Evolutionary conservation across 1,139 yeast species (phyloP).

Genomic region (Hyphopichia buzzinii): DNA sequence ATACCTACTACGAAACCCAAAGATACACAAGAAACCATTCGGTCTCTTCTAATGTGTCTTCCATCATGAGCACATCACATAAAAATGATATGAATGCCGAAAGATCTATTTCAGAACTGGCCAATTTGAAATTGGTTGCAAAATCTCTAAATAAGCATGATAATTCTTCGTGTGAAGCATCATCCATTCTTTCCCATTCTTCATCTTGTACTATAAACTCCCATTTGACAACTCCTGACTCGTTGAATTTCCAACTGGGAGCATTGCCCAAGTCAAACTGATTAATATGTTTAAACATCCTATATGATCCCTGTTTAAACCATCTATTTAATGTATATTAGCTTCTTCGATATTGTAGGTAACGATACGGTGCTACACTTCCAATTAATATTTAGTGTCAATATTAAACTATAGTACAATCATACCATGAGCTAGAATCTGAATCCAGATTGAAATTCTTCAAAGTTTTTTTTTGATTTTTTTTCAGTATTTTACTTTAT

Average conservation of each 20-base stretch:
- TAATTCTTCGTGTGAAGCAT: not conserved
- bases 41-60: slow-evolving; percentile 18
- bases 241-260: slow-evolving; percentile 4
- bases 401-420: not conserved
- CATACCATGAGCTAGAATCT: no score
- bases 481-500: not conserved
- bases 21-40: slow-evolving; percentile 12
- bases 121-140: not conserved
- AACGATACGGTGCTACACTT: no score
- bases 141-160: not conserved
- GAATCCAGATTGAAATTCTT: no score
- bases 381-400: not conserved
- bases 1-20: not conserved
- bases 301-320: no score
- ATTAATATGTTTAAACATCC: no score
- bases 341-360: no score
- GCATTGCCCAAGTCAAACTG: slow-evolving; percentile 6
- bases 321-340: no score
- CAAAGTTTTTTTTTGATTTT: no score
- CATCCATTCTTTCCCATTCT: slow-evolving; percentile 4
- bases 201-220: slow-evolving; percentile 7
- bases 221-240: slow-evolving; percentile 19
- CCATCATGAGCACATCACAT: slow-evolving; percentile 21
- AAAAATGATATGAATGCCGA: not conserved
- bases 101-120: not conserved